Evolutionary conservation across 2,329 filamentous ascomycete genomes (phyloP).

Genomic region (Colletotrichum chlorophyti): DNA sequence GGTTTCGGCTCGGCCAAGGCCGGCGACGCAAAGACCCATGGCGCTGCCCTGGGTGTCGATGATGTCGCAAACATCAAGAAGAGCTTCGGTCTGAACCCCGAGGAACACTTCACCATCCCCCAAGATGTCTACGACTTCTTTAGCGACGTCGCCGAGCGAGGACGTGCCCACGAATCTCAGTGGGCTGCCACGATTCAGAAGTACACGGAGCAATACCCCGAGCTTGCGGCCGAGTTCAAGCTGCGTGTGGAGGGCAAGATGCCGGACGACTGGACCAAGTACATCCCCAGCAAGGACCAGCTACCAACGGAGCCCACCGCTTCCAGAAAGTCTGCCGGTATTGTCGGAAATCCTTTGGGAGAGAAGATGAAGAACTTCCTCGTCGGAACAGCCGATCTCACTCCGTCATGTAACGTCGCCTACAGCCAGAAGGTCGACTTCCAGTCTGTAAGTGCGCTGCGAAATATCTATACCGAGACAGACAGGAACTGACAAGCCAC

Average conservation of each 20-base stretch:
- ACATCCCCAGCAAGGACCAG: constrained; percentile 50
- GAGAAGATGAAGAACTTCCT: constrained; percentile 53
- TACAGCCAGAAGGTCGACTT: constrained; percentile 59
- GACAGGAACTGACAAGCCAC: neutral
- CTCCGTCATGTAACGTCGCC: constrained; percentile 60
- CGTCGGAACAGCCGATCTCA: constrained; percentile 60
- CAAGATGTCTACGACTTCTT: constrained; percentile 59
- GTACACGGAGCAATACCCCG: constrained; percentile 52
- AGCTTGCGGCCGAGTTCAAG: constrained; percentile 55
- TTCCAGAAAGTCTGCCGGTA: constrained; percentile 54
- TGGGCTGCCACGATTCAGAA: constrained; percentile 50
- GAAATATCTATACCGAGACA: neutral
- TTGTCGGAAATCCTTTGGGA: constrained; percentile 58
- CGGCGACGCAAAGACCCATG: constrained; percentile 62
- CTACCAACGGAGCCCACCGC: constrained; percentile 55
- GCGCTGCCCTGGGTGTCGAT: constrained; percentile 60
- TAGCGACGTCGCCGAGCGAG: constrained; percentile 48
- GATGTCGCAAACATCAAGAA: constrained; percentile 52
- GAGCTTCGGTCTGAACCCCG: constrained; percentile 38
- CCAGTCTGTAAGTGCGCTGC: constrained; percentile 47
- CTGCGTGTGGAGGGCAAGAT: constrained; percentile 53
- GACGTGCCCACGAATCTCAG: constrained; percentile 50
- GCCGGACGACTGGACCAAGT: constrained; percentile 52
- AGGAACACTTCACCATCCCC: constrained; percentile 42
- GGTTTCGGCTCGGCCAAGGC: constrained; percentile 55